Conservation (phyloP, 1,284 basidiomycete species). For the Testicularia cyperi region DNA sequence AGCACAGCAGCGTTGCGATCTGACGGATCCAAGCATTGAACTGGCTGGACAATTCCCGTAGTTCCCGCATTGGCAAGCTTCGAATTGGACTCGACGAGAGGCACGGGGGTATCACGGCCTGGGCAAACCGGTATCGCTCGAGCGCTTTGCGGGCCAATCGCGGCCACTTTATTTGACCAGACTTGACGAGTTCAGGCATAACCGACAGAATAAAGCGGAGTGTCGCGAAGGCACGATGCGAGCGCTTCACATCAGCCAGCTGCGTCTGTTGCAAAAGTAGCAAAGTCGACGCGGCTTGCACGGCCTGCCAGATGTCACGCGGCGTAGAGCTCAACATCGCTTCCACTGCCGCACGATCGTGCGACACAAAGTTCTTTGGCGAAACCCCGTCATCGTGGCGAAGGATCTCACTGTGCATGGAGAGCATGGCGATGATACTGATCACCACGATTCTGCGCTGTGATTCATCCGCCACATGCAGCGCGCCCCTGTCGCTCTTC, state of each 20-base stretch:
- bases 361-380: not conserved
- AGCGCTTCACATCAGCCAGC: not conserved
- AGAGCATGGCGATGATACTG: too few species aligned
- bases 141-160: too few species aligned
- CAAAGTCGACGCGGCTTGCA: slow-evolving; percentile 6
- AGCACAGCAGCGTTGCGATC: slow-evolving; percentile 69
- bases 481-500: too few species aligned
- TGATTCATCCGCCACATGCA: too few species aligned
- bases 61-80: slow-evolving; percentile 1
- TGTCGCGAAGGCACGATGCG: slow-evolving; percentile 10
- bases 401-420: too few species aligned
- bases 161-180: too few species aligned
- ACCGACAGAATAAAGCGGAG: slow-evolving; percentile 10
- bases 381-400: too few species aligned
- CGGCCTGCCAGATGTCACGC: not conserved
- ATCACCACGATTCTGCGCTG: too few species aligned
- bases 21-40: slow-evolving; percentile 71
- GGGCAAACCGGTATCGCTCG: too few species aligned
- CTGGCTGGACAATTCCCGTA: slow-evolving; percentile 56
- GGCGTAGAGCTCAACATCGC: not conserved
- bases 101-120: too few species aligned
- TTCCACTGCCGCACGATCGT: not conserved
- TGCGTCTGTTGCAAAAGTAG: slow-evolving; percentile 6
- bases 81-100: too few species aligned
- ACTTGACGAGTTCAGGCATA: too few species aligned